phyloP scores from a whole-genome alignment of 2,329 filamentous ascomycete genomes.

The Podosphaera leucotricha region DNA sequence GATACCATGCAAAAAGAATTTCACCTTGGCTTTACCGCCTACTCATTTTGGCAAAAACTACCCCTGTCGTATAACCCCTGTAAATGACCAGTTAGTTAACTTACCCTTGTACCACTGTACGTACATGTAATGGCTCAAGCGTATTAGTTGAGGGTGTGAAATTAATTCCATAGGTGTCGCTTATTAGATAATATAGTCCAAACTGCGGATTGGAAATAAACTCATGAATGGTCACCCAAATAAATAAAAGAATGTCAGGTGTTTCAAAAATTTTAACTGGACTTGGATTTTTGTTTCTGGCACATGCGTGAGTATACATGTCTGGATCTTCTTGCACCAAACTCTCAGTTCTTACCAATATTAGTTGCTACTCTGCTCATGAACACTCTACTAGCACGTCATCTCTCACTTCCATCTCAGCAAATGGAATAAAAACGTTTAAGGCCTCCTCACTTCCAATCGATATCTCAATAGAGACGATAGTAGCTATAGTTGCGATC shows the following conservation, averaged over 20 bases:
- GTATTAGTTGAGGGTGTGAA: too few species aligned
- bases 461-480: constrained; percentile 72
- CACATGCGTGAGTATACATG: constrained; percentile 54
- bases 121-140: too few species aligned
- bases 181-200: too few species aligned
- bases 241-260: not conserved
- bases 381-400: constrained; percentile 46
- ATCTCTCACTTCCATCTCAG: constrained; percentile 21
- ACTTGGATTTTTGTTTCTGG: constrained; percentile 54
- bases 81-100: too few species aligned
- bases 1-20: too few species aligned
- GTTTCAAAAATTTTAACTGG: constrained; percentile 23
- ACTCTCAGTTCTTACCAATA: constrained; percentile 1
- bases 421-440: constrained; percentile 19
- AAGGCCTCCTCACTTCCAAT: constrained; percentile 36
- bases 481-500: constrained; percentile 59
- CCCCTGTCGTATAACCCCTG: too few species aligned
- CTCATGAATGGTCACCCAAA: not conserved
- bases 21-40: too few species aligned
- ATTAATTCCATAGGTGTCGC: too few species aligned
- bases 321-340: not conserved
- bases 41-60: too few species aligned
- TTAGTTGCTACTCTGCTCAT: constrained; percentile 84
- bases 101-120: too few species aligned
- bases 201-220: too few species aligned